Evolutionary conservation across 116 monocot genomes (phyloP).

Genomic region (Thalassia testudinum): DNA sequence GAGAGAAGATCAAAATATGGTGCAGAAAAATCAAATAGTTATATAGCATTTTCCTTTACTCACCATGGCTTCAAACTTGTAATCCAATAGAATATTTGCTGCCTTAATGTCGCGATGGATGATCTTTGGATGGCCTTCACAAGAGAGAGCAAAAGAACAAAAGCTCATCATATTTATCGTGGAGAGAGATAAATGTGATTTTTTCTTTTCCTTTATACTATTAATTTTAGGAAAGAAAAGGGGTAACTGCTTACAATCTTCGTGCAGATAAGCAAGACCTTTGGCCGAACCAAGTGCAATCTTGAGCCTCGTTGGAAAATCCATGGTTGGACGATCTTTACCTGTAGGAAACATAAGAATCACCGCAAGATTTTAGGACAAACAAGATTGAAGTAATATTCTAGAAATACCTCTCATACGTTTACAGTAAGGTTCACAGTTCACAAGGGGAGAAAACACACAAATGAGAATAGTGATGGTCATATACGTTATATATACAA

Average conservation of each 20-base stretch:
- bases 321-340: constrained; percentile 39
- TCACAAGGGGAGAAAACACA: too few relatives aligned
- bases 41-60: neutral
- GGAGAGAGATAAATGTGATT: neutral
- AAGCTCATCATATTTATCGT: neutral
- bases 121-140: constrained; percentile 63
- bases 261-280: constrained; percentile 81
- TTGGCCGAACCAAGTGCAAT: constrained; percentile 79
- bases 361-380: too few relatives aligned
- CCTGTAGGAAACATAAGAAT: too few relatives aligned
- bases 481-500: too few relatives aligned
- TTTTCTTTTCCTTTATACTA: too few relatives aligned
- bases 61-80: constrained; percentile 79
- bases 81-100: constrained; percentile 76
- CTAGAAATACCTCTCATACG: too few relatives aligned
- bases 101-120: constrained; percentile 88
- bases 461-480: too few relatives aligned
- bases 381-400: too few relatives aligned
- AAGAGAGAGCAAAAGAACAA: neutral
- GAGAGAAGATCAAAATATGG: neutral
- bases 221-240: too few relatives aligned
- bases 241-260: constrained; percentile 53
- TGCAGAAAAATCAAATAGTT: too few relatives aligned
- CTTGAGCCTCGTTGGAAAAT: constrained; percentile 57
- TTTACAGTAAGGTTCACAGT: too few relatives aligned